Evolutionary conservation across 1,284 basidiomycete genomes (phyloP).

Genomic region (Hypsizygus ulmarius): DNA sequence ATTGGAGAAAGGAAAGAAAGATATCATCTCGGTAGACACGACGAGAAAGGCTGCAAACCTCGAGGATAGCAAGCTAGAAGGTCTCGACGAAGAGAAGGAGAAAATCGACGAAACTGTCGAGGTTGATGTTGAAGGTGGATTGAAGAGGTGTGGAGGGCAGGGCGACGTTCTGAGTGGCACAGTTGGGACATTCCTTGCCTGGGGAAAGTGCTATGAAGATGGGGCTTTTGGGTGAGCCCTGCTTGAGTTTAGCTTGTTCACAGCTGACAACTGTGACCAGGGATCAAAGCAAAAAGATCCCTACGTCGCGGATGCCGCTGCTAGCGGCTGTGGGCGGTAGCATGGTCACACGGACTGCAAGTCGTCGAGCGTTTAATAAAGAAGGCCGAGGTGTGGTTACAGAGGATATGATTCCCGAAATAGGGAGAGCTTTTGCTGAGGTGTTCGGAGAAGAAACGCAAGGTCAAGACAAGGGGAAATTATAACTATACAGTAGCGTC

Average conservation of each 20-base stretch:
- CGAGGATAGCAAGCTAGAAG: conserved; percentile 38
- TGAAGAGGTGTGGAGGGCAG: conserved; percentile 94
- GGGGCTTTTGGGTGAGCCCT: conserved; percentile 67
- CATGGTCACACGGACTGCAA: conserved; percentile 83
- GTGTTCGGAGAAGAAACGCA: conserved; percentile 60
- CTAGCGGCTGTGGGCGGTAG: conserved; percentile 88
- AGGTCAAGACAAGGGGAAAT: conserved; percentile 34
- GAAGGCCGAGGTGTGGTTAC: conserved; percentile 86
- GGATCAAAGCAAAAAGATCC: conserved; percentile 42
- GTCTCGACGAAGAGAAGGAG: conserved; percentile 38
- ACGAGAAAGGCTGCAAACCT: conserved; percentile 47
- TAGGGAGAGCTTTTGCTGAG: conserved; percentile 73
- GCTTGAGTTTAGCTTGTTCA: conserved; percentile 4
- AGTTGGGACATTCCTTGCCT: conserved; percentile 88
- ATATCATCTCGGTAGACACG: conserved; percentile 68
- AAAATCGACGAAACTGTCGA: conserved; percentile 56
- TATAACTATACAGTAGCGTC: conserved; percentile 21
- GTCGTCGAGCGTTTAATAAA: conserved; percentile 71
- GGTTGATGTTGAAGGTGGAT: conserved; percentile 73
- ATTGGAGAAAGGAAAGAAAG: conserved; percentile 84
- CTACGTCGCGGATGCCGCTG: conserved; percentile 68
- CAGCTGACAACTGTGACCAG: conserved; percentile 26
- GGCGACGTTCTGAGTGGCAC: conserved; percentile 91
- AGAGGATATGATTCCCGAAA: conserved; percentile 81
- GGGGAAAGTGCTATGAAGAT: conserved; percentile 89